These are phyloP conservation scores for Yamadazyma trypodendri DNA, from an alignment of 1,139 yeast species.

Conservation along the genomic window DNA sequence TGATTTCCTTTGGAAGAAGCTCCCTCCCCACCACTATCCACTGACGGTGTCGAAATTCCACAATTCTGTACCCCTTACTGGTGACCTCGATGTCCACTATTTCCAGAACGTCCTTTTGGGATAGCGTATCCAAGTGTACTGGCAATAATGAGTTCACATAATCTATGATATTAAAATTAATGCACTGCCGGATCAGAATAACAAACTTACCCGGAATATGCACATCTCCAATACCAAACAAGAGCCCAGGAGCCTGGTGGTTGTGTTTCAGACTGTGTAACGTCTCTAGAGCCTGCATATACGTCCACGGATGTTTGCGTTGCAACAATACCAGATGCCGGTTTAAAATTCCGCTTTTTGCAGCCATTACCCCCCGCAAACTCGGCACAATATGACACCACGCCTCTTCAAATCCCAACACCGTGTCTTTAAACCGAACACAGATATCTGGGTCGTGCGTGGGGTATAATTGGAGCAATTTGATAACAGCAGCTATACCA, in stretches of 20 bases:
- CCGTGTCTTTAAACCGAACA: constrained; percentile 41
- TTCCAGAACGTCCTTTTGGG: constrained; percentile 15
- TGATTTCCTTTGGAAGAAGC: constrained; percentile 40
- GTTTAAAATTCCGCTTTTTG: background rate
- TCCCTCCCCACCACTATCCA: constrained; percentile 31
- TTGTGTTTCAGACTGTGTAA: background rate
- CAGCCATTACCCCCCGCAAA: constrained; percentile 30
- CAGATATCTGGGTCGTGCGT: constrained; percentile 34
- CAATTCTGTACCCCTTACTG: constrained; percentile 24
- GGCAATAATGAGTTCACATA: constrained; percentile 31
- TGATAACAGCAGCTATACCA: constrained; percentile 38
- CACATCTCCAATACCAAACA: constrained; percentile 6
- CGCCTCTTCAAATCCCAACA: constrained; percentile 57
- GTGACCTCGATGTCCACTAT: constrained; percentile 20
- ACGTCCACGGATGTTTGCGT: background rate
- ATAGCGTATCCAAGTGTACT: constrained; percentile 17
- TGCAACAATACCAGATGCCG: constrained; percentile 1
- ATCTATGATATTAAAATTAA: constrained; percentile 39
- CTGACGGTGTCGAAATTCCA: constrained; percentile 19
- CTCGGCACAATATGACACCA: constrained; percentile 42
- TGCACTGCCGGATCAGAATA: constrained; percentile 36
- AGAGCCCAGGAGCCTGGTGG: background rate
- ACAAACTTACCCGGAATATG: constrained; percentile 13
- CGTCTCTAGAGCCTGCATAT: background rate
- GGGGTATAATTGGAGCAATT: constrained; percentile 43